Base-by-base conservation (phyloP, 2,329 filamentous ascomycete genomes). In the Ascochyta clinopodiicola region DNA sequence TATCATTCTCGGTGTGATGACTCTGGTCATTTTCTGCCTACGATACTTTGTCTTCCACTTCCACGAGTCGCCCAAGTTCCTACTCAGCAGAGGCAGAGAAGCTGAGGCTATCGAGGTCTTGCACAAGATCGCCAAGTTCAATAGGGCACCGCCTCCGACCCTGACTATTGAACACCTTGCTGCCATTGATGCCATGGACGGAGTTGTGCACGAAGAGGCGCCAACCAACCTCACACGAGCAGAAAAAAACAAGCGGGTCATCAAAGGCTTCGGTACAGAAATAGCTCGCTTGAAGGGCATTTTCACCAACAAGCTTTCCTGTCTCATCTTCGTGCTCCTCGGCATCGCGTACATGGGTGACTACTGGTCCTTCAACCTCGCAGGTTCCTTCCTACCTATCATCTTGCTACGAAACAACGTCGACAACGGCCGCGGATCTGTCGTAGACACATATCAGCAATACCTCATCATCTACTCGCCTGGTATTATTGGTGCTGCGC, bases 311-410 rank as follows among this genome's bases (percentile, higher is more conserved):
- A 68, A 49, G 39, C 57, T 70, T 0, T 61, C 64, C 15, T 66
- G 61, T 21, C 62, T 68, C 37, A 69, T 57, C 10, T 70, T 70
- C 19, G 27, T 69, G 7, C 57, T 71, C 4, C 59, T 71, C 8
- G 68, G 62, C 6, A 56, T 71, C 15, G 59, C 68, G 3, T 71
- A 71, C 43, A 69, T 69, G 66, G 68, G 68, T n/a, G 65, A 71
- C 34, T 71, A 71, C 62, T 71, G 68, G 67, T 71, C 68, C 8
- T 71, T 71, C 52, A 71, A 71, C 24, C 59, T 71, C 3, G 68
- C 67, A 17, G 66, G 68, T 3, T 40, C 47, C 22, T 71, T 68
- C 49, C 55, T 71, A 1, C 68, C 68, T 4, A 64, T 71, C 43
- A 71, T 71, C 15, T 43, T 71, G 17, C 47, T 68, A 8, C 63